Evolutionary conservation across 2,329 filamentous ascomycete species (phyloP).

Genomic region (Fusarium lateritium): DNA sequence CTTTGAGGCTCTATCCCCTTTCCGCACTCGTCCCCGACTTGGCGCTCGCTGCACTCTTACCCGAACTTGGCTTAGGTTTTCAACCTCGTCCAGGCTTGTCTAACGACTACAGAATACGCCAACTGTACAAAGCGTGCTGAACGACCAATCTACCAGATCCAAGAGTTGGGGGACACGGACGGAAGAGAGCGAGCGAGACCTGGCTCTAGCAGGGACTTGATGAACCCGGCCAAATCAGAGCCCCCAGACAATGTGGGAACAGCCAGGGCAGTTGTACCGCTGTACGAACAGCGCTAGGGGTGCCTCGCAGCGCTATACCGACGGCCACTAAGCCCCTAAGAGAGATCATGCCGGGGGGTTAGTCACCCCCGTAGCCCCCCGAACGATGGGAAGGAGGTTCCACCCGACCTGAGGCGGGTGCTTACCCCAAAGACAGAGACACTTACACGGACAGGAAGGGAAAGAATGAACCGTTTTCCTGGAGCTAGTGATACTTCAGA

Average conservation of each 20-base stretch:
- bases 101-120: conserved; percentile 27
- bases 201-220: conserved; percentile 19
- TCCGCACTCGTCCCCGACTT: conserved; percentile 43
- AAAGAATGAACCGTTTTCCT: conserved; percentile 26
- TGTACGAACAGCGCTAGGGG: conserved; percentile 33
- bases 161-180: conserved; percentile 20
- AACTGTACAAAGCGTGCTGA: conserved; percentile 12
- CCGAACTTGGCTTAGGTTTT: conserved; percentile 34
- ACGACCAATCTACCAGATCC: conserved; percentile 25
- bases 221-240: conserved; percentile 34
- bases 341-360: conserved; percentile 33
- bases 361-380: conserved; percentile 21
- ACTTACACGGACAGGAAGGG: conserved; percentile 8
- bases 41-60: conserved; percentile 38
- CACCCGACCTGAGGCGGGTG: conserved; percentile 27
- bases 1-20: conserved; percentile 43
- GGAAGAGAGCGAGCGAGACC: conserved; percentile 36
- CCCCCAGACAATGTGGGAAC: conserved; percentile 37
- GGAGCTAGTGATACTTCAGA: conserved; percentile 34
- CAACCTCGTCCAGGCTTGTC: conserved; percentile 34
- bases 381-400: conserved; percentile 29
- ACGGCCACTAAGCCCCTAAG: conserved; percentile 42
- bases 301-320: conserved; percentile 37
- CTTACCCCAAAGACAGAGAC: conserved; percentile 37
- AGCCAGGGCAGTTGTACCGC: conserved; percentile 35